Base-by-base conservation (phyloP, 305 asterid genomes). In the Solanum hybrid region DNA sequence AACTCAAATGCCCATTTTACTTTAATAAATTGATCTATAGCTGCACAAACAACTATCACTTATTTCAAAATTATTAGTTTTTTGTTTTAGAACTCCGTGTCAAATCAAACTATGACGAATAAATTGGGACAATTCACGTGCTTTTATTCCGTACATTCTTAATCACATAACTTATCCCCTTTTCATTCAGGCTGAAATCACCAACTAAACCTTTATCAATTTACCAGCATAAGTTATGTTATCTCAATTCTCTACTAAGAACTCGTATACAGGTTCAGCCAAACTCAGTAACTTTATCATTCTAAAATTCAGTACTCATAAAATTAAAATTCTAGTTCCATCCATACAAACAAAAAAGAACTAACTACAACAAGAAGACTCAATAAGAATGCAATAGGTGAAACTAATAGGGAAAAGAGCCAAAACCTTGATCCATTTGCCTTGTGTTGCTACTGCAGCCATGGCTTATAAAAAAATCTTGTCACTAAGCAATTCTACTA, bases 371-470 rank as follows among this genome's bases (percentile, higher is more conserved):
- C 35, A 13, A 79, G 24, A 34, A 37, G 69, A 80, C 10, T 26
- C 34, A 12, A 20, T n/a, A 79, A 79, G 56, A 79, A 36, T 36
- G 7, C 11, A 36, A 16, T 79, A 6, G 34, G 60, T 11, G 32
- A 36, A 79, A 4, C 17, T 76, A 32, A 36, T 35, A 35, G 29
- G 85, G 85, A 37, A 17, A 32, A 37, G 34, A 37, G 32, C 22
- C 86, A 80, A 35, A 81, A 81, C 86, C 87, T 82, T 82, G 38
- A 82, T 82, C 87, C 87, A 82, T 82, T 82, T 82, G 87, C 87
- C 38, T 16, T 27, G 72, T 82, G 38, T 82, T 82, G 87, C 26
- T 82, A 71, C 36, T 42, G 66, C 87, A 46, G 87, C 72, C 87
- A 82, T 82, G 72, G 17, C 26, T 27, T 14, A 9, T 46, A 77